These are phyloP conservation scores for Cicer chorassanicum DNA, from an alignment of 306 rosid genomes.

Conservation along the genomic window DNA sequence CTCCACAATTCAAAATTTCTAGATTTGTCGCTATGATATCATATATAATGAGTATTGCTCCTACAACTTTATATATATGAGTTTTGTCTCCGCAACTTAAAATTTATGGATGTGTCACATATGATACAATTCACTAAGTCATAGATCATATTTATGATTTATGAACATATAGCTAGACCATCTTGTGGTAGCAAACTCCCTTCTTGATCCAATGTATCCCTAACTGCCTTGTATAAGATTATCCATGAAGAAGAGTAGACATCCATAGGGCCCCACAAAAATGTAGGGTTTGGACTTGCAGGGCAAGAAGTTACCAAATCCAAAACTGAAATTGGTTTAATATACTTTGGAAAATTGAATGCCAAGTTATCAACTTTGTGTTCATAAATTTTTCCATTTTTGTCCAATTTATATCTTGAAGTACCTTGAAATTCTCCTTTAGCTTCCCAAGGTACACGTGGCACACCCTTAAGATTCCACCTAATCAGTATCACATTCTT, in stretches of 20 bases:
- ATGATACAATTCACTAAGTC: too few relatives aligned
- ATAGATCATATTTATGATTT: slow-evolving; percentile 54
- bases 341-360: slow-evolving; percentile 74
- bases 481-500: slow-evolving; percentile 84
- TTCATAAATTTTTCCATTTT: slow-evolving; percentile 86
- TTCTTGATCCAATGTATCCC: slow-evolving; percentile 66
- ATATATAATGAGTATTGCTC: neutral
- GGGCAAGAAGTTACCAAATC: slow-evolving; percentile 88
- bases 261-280: slow-evolving; percentile 71
- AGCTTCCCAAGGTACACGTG: slow-evolving; percentile 94
- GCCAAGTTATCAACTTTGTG: slow-evolving; percentile 93
- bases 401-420: slow-evolving; percentile 78
- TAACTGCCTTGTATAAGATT: slow-evolving; percentile 72
- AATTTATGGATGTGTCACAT: neutral
- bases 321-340: slow-evolving; percentile 79
- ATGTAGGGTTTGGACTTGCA: slow-evolving; percentile 86
- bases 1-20: too few relatives aligned
- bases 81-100: neutral
- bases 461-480: slow-evolving; percentile 91
- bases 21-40: neutral
- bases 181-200: slow-evolving; percentile 64
- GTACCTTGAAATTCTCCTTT: slow-evolving; percentile 96
- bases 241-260: slow-evolving; percentile 77
- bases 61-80: neutral
- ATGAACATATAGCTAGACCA: slow-evolving; percentile 74